Conservation (phyloP, 371 early-diverging fungal species). For the Gilbertella persicaria region DNA sequence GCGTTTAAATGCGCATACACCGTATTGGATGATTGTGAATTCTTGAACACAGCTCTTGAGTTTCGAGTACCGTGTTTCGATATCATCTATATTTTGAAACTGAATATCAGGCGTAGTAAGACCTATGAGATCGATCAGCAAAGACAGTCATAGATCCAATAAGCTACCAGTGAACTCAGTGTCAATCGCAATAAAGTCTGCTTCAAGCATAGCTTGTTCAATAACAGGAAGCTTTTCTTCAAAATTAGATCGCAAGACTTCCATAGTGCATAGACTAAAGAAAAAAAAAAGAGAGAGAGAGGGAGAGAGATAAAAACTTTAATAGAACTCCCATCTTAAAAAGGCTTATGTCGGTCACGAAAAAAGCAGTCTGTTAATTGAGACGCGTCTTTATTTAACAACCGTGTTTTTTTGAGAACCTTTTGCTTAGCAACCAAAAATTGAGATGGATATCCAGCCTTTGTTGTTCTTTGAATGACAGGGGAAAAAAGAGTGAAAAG, state of each 20-base stretch:
- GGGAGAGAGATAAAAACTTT: neutral
- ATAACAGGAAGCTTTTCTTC: conserved; percentile 56
- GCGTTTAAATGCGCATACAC: conserved; percentile 74
- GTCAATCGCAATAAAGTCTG: conserved; percentile 83
- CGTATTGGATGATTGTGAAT: conserved; percentile 76
- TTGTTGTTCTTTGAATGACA: too few relatives aligned
- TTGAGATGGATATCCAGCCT: too few relatives aligned
- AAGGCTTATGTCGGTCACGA: too few relatives aligned
- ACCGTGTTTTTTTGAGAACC: too few relatives aligned
- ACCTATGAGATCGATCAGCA: conserved; percentile 18
- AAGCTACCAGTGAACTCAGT: conserved; percentile 83
- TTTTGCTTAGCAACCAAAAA: too few relatives aligned
- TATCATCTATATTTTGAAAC: conserved; percentile 39
- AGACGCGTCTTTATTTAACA: too few relatives aligned
- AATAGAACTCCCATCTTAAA: too few relatives aligned
- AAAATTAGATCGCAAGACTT: conserved; percentile 70
- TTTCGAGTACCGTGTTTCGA: conserved; percentile 64
- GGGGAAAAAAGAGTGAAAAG: too few relatives aligned
- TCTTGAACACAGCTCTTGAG: conserved; percentile 49
- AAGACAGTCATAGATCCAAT: neutral
- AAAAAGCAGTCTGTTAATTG: too few relatives aligned
- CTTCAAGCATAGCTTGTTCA: conserved; percentile 59
- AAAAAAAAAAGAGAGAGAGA: neutral
- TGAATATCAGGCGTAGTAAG: conserved; percentile 20
- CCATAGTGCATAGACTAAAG: conserved; percentile 53